phyloP scores from a whole-genome alignment of 176 grass and related monocot genomes.

The Thalia dealbata region DNA sequence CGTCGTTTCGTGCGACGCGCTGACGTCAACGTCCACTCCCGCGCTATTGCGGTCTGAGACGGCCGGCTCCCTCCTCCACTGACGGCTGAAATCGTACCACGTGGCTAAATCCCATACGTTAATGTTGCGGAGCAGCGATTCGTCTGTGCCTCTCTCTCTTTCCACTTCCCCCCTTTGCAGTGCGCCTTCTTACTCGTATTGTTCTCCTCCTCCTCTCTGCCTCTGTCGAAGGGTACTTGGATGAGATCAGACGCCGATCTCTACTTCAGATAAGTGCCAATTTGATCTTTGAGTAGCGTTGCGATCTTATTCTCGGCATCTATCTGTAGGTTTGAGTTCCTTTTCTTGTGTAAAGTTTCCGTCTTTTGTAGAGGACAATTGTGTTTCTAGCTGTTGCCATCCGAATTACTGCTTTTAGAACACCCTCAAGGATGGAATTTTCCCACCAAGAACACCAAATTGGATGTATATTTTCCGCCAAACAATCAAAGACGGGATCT shows the following conservation, averaged over 20 bases:
- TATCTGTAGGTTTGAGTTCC: not conserved
- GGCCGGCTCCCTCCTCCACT: not conserved
- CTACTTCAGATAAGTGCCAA: not conserved
- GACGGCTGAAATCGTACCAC: not conserved
- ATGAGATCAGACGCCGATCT: not conserved
- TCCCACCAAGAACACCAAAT: not conserved
- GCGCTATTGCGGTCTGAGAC: slow-evolving; percentile 8
- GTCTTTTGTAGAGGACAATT: not conserved
- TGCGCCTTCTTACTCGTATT: too few relatives aligned
- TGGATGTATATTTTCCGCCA: not conserved
- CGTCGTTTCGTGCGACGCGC: not conserved
- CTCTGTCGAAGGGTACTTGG: not conserved
- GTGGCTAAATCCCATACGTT: not conserved
- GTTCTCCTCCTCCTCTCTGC: not conserved
- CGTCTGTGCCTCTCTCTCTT: not conserved
- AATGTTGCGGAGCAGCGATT: not conserved
- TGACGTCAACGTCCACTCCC: slow-evolving; percentile 11
- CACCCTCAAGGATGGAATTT: not conserved
- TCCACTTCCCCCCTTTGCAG: not conserved
- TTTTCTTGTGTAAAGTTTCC: not conserved
- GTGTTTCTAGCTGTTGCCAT: not conserved
- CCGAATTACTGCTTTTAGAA: not conserved
- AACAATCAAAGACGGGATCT: not conserved
- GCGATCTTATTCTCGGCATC: not conserved
- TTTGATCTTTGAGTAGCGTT: not conserved